A percentile compares a stretch with the other conserved stretches of the same genome.
Evolutionary conservation across 805 yeast genomes (phyloP).

Genomic region (Priceomyces carsonii): DNA sequence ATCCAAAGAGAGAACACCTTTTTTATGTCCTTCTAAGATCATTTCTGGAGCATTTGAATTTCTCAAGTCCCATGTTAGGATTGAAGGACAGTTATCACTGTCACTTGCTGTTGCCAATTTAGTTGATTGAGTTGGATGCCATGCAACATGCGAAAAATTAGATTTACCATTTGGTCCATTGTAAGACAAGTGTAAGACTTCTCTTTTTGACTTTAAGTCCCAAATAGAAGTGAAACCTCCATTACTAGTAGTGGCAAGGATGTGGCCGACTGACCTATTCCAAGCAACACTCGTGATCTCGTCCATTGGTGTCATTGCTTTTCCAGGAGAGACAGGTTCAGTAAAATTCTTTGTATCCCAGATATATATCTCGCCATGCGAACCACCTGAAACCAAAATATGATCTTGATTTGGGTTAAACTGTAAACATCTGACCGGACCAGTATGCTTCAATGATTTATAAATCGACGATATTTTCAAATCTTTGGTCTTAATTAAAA

Average conservation of each 20-base stretch:
- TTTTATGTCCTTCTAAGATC: constrained; percentile 74
- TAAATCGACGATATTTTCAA: constrained; percentile 47
- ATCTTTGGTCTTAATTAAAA: constrained; percentile 44
- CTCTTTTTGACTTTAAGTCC: constrained; percentile 87
- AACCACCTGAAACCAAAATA: constrained; percentile 82
- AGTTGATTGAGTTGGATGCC: constrained; percentile 94
- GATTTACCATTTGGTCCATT: constrained; percentile 57
- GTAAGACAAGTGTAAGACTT: constrained; percentile 82
- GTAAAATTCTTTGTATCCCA: constrained; percentile 80
- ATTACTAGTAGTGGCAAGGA: constrained; percentile 86
- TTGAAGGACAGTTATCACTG: constrained; percentile 74
- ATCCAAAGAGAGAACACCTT: constrained; percentile 87
- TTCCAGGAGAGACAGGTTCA: constrained; percentile 69
- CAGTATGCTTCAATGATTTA: constrained; percentile 58
- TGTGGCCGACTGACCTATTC: constrained; percentile 82
- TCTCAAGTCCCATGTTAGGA: constrained; percentile 91
- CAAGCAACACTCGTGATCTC: constrained; percentile 82
- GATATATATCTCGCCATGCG: constrained; percentile 82
- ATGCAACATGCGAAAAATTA: constrained; percentile 76
- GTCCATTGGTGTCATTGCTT: constrained; percentile 76
- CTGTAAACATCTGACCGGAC: constrained; percentile 68
- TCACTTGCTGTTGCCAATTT: constrained; percentile 86
- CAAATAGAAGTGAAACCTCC: constrained; percentile 88
- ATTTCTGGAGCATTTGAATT: constrained; percentile 89
- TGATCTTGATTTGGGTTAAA: constrained; percentile 76